A percentile compares a stretch with the other conserved stretches of the same genome.
Conservation (phyloP, 176 grass and related monocot species). For the Musa itinerans region DNA sequence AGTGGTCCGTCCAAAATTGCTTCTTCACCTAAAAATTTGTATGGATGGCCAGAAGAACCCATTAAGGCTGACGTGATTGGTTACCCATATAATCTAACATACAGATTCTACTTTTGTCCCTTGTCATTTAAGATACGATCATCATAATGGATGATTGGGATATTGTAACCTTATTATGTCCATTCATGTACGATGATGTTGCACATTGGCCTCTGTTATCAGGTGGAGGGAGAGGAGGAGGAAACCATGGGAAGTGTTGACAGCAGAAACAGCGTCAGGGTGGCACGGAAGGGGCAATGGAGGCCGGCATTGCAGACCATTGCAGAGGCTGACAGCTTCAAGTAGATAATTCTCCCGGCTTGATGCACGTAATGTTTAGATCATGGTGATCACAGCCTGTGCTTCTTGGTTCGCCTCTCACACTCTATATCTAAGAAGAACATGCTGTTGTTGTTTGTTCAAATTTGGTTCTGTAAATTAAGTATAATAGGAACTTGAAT, state of each 20-base stretch:
- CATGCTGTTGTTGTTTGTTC: too few species aligned
- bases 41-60: background rate
- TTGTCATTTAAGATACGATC: background rate
- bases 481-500: too few species aligned
- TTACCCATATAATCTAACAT: background rate
- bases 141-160: too few species aligned
- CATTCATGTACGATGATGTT: too few species aligned
- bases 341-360: background rate
- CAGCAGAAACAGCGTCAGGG: background rate
- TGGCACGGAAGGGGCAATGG: slow-evolving; percentile 13
- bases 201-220: too few species aligned
- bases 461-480: too few species aligned
- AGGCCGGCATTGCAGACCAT: slow-evolving; percentile 30
- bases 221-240: background rate
- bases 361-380: background rate
- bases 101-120: background rate
- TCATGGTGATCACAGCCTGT: background rate
- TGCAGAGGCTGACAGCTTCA: slow-evolving; percentile 4
- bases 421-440: too few species aligned
- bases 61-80: background rate
- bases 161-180: too few species aligned
- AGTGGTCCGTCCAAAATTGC: background rate
- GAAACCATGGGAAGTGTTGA: too few species aligned
- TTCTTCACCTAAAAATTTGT: background rate
- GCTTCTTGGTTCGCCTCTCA: too few species aligned